These are phyloP conservation scores for Chlorella vulgaris DNA, from an alignment of 139 green algal genomes.

Conservation along the genomic window DNA sequence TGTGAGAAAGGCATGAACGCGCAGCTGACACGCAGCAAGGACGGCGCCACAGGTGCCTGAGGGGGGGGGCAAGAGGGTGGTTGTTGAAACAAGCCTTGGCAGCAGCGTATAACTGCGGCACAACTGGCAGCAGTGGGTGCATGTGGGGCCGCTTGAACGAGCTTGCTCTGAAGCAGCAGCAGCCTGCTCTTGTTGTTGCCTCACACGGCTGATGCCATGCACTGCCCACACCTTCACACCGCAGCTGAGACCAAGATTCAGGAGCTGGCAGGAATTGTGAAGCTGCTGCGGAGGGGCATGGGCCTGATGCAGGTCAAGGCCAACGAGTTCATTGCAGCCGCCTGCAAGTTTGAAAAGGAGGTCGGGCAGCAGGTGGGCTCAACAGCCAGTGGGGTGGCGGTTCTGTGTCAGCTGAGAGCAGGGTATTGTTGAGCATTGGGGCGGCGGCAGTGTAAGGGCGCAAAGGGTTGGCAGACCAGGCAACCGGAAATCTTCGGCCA, in stretches of 20 bases:
- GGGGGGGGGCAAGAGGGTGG: neutral
- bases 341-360: slow-evolving; percentile 67
- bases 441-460: too few species aligned
- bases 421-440: too few species aligned
- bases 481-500: too few species aligned
- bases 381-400: neutral
- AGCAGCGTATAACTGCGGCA: neutral
- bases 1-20: slow-evolving; percentile 67
- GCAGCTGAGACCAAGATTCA: slow-evolving; percentile 68
- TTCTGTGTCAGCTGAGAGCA: too few species aligned
- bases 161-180: too few species aligned
- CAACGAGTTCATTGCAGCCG: slow-evolving; percentile 60
- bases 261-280: slow-evolving; percentile 83
- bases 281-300: slow-evolving; percentile 72
- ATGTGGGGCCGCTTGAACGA: too few species aligned
- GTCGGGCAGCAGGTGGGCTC: slow-evolving; percentile 59
- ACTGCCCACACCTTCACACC: neutral
- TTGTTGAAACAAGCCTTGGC: neutral
- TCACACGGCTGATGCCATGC: neutral
- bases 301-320: slow-evolving; percentile 60
- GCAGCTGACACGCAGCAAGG: slow-evolving; percentile 79
- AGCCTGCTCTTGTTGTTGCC: too few species aligned
- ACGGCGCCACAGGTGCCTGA: slow-evolving; percentile 73
- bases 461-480: too few species aligned
- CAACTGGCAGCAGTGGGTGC: neutral